phyloP scores from a whole-genome alignment of 148 eudicot species.

The Camellia lanceoleosa region DNA sequence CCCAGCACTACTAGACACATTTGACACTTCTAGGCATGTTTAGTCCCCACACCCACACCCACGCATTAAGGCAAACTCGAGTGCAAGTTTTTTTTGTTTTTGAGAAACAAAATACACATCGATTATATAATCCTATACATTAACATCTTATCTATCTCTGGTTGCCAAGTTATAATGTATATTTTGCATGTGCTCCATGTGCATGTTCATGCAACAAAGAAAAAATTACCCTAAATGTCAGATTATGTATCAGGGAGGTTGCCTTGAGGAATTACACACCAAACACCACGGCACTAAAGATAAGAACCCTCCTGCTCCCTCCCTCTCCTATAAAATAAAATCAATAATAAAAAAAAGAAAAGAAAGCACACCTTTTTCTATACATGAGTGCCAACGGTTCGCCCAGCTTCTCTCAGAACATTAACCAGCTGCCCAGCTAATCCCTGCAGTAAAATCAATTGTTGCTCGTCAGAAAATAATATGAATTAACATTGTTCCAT shows the following conservation, averaged over 20 bases:
- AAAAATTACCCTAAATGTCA: background rate
- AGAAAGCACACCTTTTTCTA: slow-evolving; percentile 78
- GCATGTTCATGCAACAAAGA: background rate
- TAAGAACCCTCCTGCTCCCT: background rate
- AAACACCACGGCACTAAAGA: background rate
- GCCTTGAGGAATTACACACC: background rate
- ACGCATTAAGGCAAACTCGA: no score
- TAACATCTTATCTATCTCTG: background rate
- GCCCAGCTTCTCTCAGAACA: slow-evolving; percentile 96
- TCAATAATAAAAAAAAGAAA: background rate
- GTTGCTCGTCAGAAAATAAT: background rate
- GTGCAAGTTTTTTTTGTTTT: no score
- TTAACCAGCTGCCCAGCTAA: slow-evolving; percentile 93
- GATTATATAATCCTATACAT: background rate
- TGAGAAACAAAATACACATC: background rate
- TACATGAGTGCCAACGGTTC: slow-evolving; percentile 90
- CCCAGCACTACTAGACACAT: background rate
- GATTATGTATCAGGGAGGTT: background rate
- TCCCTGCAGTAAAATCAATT: slow-evolving; percentile 40
- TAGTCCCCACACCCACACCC: background rate
- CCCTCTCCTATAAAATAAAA: no score
- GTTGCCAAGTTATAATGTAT: background rate
- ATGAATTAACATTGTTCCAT: background rate
- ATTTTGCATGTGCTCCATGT: background rate
- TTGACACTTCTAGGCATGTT: background rate